Percentiles rank a stretch among this genome's conserved stretches.
Conservation (phyloP, 345 rosid genomes). For the Euphorbia peplus region DNA sequence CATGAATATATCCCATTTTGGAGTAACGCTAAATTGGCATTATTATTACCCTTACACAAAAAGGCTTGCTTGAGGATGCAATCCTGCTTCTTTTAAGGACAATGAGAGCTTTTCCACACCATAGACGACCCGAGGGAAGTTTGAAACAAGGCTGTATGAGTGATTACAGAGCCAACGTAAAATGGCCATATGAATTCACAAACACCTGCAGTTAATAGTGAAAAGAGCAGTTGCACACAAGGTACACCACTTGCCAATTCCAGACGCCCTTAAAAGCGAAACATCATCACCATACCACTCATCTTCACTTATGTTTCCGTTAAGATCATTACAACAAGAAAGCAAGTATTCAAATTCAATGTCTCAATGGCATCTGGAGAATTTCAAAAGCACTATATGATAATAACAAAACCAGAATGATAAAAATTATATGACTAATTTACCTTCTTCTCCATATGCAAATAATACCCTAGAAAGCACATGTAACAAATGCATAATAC, state of each 20-base stretch:
- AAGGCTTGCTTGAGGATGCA: conserved; percentile 99
- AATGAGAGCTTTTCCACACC: conserved; percentile 58
- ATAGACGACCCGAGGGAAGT: conserved; percentile 74
- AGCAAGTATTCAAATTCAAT: not conserved
- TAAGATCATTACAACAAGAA: not conserved
- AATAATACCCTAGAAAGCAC: not conserved
- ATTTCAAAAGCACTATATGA: not conserved
- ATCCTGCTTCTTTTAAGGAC: conserved; percentile 79
- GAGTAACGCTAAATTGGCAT: conserved; percentile 6
- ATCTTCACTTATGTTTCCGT: not conserved
- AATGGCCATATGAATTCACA: not conserved
- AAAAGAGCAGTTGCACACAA: not conserved
- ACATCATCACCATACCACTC: no score
- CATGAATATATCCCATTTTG: conserved; percentile 4
- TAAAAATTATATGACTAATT: not conserved
- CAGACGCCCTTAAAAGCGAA: no score
- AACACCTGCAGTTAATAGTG: not conserved
- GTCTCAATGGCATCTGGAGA: not conserved
- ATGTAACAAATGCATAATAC: not conserved
- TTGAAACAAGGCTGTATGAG: conserved; percentile 79
- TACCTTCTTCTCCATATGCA: not conserved
- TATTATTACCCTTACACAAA: conserved; percentile 62
- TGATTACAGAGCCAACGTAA: not conserved
- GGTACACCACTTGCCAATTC: not conserved
- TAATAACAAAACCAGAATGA: not conserved